Evolutionary conservation across 257 asterid species (phyloP), one percentile per base, ranked within the genome.

Genomic region (Cordia subcordata): DNA sequence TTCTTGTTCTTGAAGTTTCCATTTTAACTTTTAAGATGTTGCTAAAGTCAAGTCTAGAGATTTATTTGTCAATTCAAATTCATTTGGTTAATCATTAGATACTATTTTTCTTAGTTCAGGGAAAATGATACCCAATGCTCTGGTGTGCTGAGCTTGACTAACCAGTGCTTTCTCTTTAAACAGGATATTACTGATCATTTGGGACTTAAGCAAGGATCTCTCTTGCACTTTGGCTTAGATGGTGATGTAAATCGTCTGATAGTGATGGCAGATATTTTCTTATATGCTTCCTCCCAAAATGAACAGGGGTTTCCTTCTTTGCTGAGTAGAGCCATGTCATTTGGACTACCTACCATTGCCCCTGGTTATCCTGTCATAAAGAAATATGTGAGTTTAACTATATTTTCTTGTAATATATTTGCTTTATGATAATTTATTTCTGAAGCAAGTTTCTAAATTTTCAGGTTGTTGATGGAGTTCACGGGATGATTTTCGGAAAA

Each of bases 291-390:
- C 51, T 72, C 99, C 46, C 99, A 93, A 81, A 87, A 82, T 37
- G 99, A 85, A 72, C 97, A 85, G 72, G 88, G 83, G 15, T 93
- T 93, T 79, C 96, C 99, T 76, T 82, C 90, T 56, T 70, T 85
- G 53, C 76, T 93, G 61, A 81, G 74, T 10, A 81, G 99, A 64
- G 99, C 99, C 71, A 86, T 93, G 97, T 72, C 97, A 55, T 83
- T 86, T 65, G 99, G 95, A 61, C 69, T 83, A 67, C 99, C 99
- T 68, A 60, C 83, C 27, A 64, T 93, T 70, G 94, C 89, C 59
- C 86, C 95, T 32, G 96, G 89, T 78, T 72, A 70, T 74, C 90
- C 87, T 17, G 69, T 75, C 78, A 80, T 89, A 65, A 79, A 68
- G 53, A 82, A 84, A 77, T 76, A 86, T 63, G 99, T 93, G 68